phyloP scores from a whole-genome alignment of 1,284 basidiomycete species.

The Cerrena zonata region DNA sequence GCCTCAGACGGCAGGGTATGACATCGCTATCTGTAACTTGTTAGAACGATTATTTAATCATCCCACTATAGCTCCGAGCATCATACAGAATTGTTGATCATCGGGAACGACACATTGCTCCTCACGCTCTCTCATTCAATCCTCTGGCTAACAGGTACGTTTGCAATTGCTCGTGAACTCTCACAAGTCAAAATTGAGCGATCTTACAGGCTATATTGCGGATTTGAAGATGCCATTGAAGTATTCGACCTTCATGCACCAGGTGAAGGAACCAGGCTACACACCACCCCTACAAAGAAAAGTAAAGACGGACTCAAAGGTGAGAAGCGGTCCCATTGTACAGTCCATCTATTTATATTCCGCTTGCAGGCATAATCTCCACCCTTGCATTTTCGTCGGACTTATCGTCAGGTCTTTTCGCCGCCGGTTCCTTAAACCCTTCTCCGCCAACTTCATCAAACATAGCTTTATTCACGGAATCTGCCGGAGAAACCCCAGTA shows the following conservation, averaged over 20 bases:
- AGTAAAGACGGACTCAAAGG: slow-evolving; percentile 84
- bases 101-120: slow-evolving; percentile 79
- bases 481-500: slow-evolving; percentile 46
- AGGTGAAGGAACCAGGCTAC: slow-evolving; percentile 67
- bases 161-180: neutral
- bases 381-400: slow-evolving; percentile 70
- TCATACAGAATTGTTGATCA: slow-evolving; percentile 90
- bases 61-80: slow-evolving; percentile 62
- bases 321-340: slow-evolving; percentile 18
- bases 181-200: neutral
- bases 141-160: slow-evolving; percentile 58
- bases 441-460: slow-evolving; percentile 49
- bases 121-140: slow-evolving; percentile 79
- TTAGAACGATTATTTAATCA: slow-evolving; percentile 6
- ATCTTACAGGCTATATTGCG: slow-evolving; percentile 72
- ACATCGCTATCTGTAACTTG: slow-evolving; percentile 7
- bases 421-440: slow-evolving; percentile 61
- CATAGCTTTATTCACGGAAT: slow-evolving; percentile 72
- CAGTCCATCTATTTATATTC: neutral
- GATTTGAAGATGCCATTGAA: slow-evolving; percentile 85
- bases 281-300: slow-evolving; percentile 72
- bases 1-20: slow-evolving; percentile 70
- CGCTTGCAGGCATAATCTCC: slow-evolving; percentile 70
- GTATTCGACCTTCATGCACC: slow-evolving; percentile 75
- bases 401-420: slow-evolving; percentile 55